These are phyloP conservation scores for Bruguiera sexangula DNA, from an alignment of 345 rosid genomes.

Conservation along the genomic window DNA sequence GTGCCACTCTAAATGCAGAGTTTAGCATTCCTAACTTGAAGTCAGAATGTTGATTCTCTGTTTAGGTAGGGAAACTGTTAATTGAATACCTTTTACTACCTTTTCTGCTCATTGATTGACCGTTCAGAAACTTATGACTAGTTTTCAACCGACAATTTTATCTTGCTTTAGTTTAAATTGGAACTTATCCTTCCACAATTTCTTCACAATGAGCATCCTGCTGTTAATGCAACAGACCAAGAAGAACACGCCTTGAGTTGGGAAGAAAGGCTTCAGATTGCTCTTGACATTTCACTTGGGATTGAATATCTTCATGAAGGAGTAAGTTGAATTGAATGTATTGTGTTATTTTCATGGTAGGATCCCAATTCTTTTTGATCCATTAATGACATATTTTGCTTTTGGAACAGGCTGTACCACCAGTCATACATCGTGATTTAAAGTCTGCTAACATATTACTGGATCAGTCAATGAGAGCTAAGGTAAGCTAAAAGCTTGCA, in stretches of 20 bases:
- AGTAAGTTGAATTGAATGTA: conserved; percentile 32
- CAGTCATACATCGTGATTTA: conserved; percentile 90
- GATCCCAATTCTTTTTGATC: background rate
- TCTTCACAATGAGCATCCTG: conserved; percentile 7
- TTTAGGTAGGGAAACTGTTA: background rate
- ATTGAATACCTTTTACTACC: background rate
- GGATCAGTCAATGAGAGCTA: conserved; percentile 88
- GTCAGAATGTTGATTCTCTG: background rate
- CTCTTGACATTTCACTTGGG: conserved; percentile 89
- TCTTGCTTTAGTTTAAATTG: background rate
- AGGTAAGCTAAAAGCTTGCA: conserved; percentile 42
- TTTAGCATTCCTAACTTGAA: background rate
- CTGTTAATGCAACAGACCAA: conserved; percentile 39
- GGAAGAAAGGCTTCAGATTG: conserved; percentile 87
- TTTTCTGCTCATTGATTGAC: background rate
- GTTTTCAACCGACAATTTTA: background rate
- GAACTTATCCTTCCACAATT: background rate
- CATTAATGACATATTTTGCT: conserved; percentile 1
- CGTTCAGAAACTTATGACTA: background rate
- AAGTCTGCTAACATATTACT: conserved; percentile 89
- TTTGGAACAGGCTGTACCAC: conserved; percentile 75
- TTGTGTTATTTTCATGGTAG: background rate
- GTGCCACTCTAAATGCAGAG: background rate
- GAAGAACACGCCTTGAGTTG: conserved; percentile 50
- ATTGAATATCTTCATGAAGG: conserved; percentile 98